These are phyloP conservation scores for Gynochthodes officinalis DNA, from an alignment of 257 asterid genomes.

Conservation along the genomic window DNA sequence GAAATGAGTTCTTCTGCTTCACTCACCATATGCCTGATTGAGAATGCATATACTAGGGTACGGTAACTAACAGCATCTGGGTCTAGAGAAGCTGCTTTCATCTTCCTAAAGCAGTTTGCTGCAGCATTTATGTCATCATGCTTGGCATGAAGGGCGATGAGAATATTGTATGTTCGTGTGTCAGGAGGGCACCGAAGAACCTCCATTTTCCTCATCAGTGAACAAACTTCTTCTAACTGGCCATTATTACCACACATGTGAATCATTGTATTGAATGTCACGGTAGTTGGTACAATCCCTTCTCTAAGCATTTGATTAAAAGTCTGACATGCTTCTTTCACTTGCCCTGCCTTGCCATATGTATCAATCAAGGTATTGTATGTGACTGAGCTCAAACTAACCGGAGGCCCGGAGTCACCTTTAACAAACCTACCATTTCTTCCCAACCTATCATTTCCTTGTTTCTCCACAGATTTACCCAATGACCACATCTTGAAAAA, in stretches of 20 bases:
- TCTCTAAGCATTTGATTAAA: conserved; percentile 66
- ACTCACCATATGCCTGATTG: conserved; percentile 73
- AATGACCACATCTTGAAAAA: conserved; percentile 79
- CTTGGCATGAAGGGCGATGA: conserved; percentile 77
- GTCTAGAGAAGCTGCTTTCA: conserved; percentile 71
- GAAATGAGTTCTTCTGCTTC: conserved; percentile 69
- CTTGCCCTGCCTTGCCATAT: conserved; percentile 84
- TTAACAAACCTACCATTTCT: conserved; percentile 23
- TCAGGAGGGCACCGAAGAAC: conserved; percentile 64
- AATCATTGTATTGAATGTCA: conserved; percentile 89
- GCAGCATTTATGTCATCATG: conserved; percentile 62
- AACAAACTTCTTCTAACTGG: conserved; percentile 57
- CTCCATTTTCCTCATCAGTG: conserved; percentile 66
- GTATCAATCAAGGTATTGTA: conserved; percentile 88
- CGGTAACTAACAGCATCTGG: conserved; percentile 90
- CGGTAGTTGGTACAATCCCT: conserved; percentile 66
- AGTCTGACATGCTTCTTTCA: conserved; percentile 65
- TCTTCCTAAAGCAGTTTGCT: conserved; percentile 55
- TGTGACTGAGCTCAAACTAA: conserved; percentile 54
- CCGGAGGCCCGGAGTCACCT: conserved; percentile 25
- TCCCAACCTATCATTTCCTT: conserved; percentile 23
- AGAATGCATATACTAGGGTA: conserved; percentile 79
- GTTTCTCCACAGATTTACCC: conserved; percentile 21
- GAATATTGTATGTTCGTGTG: conserved; percentile 79
- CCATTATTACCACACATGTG: conserved; percentile 86